phyloP scores from a whole-genome alignment of 2,329 filamentous ascomycete genomes.

The Calonectria pseudoreteaudii region DNA sequence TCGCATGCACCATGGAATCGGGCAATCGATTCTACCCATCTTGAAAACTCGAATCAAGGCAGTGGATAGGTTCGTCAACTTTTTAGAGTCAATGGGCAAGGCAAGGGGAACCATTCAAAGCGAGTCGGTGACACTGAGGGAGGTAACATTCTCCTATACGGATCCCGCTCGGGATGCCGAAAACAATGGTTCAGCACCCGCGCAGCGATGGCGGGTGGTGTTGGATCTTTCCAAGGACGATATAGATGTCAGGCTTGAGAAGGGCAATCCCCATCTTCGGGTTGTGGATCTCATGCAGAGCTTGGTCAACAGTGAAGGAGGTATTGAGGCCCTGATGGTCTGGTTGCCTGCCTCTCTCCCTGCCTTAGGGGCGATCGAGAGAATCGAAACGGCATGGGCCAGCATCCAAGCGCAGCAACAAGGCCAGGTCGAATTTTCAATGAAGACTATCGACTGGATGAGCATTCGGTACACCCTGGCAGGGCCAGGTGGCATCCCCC shows the following conservation, averaged over 20 bases:
- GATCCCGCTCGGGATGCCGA: constrained; percentile 34
- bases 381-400: constrained; percentile 68
- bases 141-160: constrained; percentile 78
- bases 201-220: constrained; percentile 62
- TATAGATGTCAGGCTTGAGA: constrained; percentile 70
- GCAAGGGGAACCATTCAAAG: constrained; percentile 66
- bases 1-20: constrained; percentile 68
- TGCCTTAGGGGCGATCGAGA: constrained; percentile 70
- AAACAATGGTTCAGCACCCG: constrained; percentile 1
- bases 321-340: constrained; percentile 64
- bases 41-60: constrained; percentile 72
- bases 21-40: constrained; percentile 68
- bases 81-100: constrained; percentile 73
- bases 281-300: constrained; percentile 69
- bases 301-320: constrained; percentile 66
- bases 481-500: constrained; percentile 33
- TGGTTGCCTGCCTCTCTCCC: constrained; percentile 73
- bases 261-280: constrained; percentile 75
- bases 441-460: constrained; percentile 68
- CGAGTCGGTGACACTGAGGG: constrained; percentile 69
- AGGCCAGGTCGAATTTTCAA: constrained; percentile 62
- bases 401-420: constrained; percentile 54
- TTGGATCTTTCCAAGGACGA: constrained; percentile 67
- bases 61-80: constrained; percentile 77
- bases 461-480: constrained; percentile 64